phyloP scores from a whole-genome alignment of 2,329 filamentous ascomycete species.

The Epichloe hybrida region DNA sequence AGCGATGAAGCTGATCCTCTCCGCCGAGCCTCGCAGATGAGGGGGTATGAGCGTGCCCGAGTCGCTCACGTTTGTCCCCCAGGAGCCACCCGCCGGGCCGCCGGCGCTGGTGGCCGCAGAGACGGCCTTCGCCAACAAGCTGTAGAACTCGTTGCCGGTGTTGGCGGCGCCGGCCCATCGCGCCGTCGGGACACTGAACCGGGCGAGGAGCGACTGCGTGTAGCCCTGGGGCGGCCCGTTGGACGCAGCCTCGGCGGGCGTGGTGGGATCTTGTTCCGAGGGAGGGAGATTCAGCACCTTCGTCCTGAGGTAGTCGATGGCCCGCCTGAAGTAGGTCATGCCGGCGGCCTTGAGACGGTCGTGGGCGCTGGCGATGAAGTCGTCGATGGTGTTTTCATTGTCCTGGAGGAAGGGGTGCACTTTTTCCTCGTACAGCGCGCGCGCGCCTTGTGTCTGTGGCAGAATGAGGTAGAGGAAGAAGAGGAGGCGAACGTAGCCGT shows the following conservation, averaged over 20 bases:
- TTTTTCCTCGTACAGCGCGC: conserved; percentile 69
- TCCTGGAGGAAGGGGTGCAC: conserved; percentile 78
- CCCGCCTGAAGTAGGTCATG: conserved; percentile 58
- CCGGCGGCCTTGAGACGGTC: conserved; percentile 66
- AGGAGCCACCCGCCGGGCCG: conserved; percentile 12
- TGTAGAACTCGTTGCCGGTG: conserved; percentile 56
- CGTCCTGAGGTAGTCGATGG: conserved; percentile 58
- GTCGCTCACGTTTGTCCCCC: conserved; percentile 10
- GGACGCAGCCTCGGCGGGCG: conserved; percentile 30
- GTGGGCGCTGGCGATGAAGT: conserved; percentile 72
- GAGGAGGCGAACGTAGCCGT: conserved; percentile 75
- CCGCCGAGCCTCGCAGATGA: conserved; percentile 45
- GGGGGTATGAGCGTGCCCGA: conserved; percentile 57
- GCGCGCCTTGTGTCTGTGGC: conserved; percentile 92
- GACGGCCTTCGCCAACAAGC: conserved; percentile 61
- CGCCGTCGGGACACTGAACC: conserved; percentile 71
- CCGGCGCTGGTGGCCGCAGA: conserved; percentile 41
- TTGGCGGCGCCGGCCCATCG: conserved; percentile 37
- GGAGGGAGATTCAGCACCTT: conserved; percentile 62
- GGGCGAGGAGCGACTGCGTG: conserved; percentile 67
- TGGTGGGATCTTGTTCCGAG: neutral
- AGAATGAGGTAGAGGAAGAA: conserved; percentile 90
- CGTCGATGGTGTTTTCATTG: conserved; percentile 81
- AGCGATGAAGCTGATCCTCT: conserved; percentile 62
- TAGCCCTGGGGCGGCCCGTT: conserved; percentile 43